Conservation (phyloP, 305 asterid genomes). For the Plantago coronopus region DNA sequence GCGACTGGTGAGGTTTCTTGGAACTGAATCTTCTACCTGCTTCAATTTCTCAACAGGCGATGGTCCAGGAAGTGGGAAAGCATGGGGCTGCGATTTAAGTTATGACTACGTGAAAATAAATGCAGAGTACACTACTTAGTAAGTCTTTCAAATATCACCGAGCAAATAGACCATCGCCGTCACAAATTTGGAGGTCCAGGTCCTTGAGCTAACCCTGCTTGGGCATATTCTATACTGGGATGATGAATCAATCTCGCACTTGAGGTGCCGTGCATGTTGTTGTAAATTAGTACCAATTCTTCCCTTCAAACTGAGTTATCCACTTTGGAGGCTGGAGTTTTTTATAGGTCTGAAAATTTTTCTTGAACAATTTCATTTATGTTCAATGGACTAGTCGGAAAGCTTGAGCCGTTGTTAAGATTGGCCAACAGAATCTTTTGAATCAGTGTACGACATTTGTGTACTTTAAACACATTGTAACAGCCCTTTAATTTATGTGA, state of each 20-base stretch:
- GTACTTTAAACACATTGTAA: too few species aligned
- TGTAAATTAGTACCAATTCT: conserved; percentile 5
- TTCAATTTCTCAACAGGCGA: conserved; percentile 43
- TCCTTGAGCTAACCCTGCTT: neutral
- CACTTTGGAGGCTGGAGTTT: too few species aligned
- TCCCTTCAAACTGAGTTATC: too few species aligned
- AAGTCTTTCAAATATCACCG: neutral
- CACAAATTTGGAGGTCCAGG: neutral
- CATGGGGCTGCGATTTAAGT: conserved; percentile 97
- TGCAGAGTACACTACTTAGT: conserved; percentile 71
- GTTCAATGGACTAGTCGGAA: too few species aligned
- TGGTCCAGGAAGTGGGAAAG: conserved; percentile 72
- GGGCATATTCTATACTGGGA: neutral
- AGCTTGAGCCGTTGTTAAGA: too few species aligned
- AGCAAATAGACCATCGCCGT: neutral
- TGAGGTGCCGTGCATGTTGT: neutral
- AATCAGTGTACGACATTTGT: too few species aligned
- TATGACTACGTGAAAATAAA: conserved; percentile 92
- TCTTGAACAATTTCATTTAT: too few species aligned
- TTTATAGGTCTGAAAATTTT: too few species aligned
- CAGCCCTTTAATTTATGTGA: too few species aligned
- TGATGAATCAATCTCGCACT: neutral
- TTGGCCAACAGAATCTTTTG: too few species aligned
- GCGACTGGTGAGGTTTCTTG: too few species aligned
- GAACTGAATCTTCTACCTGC: too few species aligned